Conservation (phyloP, 306 rosid genomes). For the Ziziphus jujuba region DNA sequence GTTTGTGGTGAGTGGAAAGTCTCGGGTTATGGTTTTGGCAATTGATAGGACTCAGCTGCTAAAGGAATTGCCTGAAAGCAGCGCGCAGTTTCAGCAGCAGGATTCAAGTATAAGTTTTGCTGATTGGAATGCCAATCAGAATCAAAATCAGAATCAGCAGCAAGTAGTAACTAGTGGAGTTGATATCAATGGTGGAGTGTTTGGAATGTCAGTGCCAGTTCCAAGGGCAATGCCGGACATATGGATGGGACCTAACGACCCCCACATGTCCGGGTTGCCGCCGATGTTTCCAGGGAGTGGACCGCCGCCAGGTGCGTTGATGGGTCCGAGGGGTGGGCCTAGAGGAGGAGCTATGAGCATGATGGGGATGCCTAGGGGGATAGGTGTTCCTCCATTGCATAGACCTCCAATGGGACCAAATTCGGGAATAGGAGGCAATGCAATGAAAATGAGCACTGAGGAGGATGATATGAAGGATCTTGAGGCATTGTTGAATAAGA, state of each 20-base stretch:
- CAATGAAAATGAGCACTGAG: slow-evolving; percentile 49
- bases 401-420: slow-evolving; percentile 62
- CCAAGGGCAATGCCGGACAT: slow-evolving; percentile 62
- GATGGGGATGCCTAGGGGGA: slow-evolving; percentile 64
- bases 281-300: slow-evolving; percentile 63
- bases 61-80: slow-evolving; percentile 82
- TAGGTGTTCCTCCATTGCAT: slow-evolving; percentile 63
- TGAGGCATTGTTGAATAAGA: slow-evolving; percentile 87
- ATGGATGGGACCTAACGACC: slow-evolving; percentile 78
- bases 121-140: slow-evolving; percentile 42
- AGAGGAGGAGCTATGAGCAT: slow-evolving; percentile 56
- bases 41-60: slow-evolving; percentile 74
- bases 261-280: slow-evolving; percentile 49
- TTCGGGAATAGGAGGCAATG: slow-evolving; percentile 42
- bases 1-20: slow-evolving; percentile 88
- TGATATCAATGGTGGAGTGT: slow-evolving; percentile 53
- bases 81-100: slow-evolving; percentile 42
- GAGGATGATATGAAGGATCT: slow-evolving; percentile 93
- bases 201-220: slow-evolving; percentile 60
- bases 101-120: slow-evolving; percentile 44
- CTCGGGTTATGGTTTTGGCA: slow-evolving; percentile 76
- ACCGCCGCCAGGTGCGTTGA: slow-evolving; percentile 24
- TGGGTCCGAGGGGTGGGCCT: slow-evolving; percentile 60
- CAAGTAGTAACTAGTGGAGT: slow-evolving; percentile 21
- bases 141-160: slow-evolving; percentile 54